Evolutionary conservation across 164 flowering plant genomes (phyloP).

Genomic region (Nymphaea colorata): DNA sequence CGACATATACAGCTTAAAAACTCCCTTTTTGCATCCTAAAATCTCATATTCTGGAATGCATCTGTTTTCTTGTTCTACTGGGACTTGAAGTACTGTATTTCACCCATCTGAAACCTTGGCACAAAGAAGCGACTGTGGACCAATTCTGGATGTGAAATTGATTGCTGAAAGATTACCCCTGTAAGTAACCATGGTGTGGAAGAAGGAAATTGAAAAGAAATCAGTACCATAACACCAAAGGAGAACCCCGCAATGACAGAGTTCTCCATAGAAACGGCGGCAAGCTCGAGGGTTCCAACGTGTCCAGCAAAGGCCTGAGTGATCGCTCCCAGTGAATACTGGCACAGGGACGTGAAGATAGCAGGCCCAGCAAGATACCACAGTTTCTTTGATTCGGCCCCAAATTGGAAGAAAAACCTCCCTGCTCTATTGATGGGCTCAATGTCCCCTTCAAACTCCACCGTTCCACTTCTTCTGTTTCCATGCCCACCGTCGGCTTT

Average conservation of each 20-base stretch:
- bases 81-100: too few relatives aligned
- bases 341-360: constrained; percentile 12
- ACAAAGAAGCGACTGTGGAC: too few relatives aligned
- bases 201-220: not conserved
- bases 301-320: constrained; percentile 16
- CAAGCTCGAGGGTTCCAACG: constrained; percentile 12
- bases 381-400: constrained; percentile 14
- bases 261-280: constrained; percentile 16
- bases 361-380: constrained; percentile 15
- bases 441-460: constrained; percentile 7
- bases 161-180: too few relatives aligned
- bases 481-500: not conserved
- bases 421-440: constrained; percentile 3
- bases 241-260: constrained; percentile 17
- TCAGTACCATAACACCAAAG: constrained; percentile 12
- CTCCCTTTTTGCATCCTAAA: too few relatives aligned
- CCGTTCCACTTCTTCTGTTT: not conserved
- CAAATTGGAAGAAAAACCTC: constrained; percentile 6
- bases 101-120: too few relatives aligned
- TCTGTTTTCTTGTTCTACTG: too few relatives aligned
- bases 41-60: too few relatives aligned
- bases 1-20: too few relatives aligned
- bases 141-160: too few relatives aligned
- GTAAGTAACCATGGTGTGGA: too few relatives aligned
- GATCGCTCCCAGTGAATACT: constrained; percentile 16